Evolutionary conservation across 352 stramenopile species (phyloP), one percentile per base, ranked within the genome.

Genomic region (Phytophthora cryptogea): DNA sequence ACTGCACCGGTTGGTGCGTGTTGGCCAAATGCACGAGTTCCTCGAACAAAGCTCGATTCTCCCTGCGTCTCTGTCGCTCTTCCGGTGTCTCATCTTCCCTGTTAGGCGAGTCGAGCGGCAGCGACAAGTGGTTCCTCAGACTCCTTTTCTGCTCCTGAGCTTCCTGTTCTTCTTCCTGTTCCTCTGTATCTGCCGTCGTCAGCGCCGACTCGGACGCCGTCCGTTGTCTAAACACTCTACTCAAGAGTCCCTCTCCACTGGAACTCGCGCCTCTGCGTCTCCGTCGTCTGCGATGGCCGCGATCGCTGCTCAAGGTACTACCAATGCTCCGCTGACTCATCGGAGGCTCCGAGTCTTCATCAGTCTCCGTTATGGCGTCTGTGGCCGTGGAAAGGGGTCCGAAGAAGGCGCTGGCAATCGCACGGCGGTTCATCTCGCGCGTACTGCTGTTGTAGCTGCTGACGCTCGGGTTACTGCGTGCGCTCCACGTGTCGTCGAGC

Each of bases 11-110:
- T 47, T 85, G 72, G 1, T 70, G 71, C 0, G 72, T 85, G 52
- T 89, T 81, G 20, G 78, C 77, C 23, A 85, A 56, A 13, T 85
- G 78, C 58, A 82, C 76, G 44, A 90, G 60, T 0, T 73, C 60
- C 13, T 85, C 70, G 53, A 90, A 90, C 23, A 71, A 41, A 23
- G 60, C 60, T 35, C 78, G 46, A 52, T 89, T 88, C 48, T 84
- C 64, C 41, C 70, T 79, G 3, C 81, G 64, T 42, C 60, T 56
- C 3, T 33, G 44, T 5, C 74, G 56, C 31, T 78, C 31, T 26
- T 62, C 57, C 2, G 32, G 44, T 8, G 70, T 72, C 41, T 80
- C 67, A 0, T 69, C 36, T 11, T 56, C 33, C 50, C 54, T 48
- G 20, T 59, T 44, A 0, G 42, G 46, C 9, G 50, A 64, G 39